A percentile compares a stretch with the other conserved stretches of the same genome.
Conservation (phyloP, 2,329 filamentous ascomycete genomes). For the Aspergillus jensenii region DNA sequence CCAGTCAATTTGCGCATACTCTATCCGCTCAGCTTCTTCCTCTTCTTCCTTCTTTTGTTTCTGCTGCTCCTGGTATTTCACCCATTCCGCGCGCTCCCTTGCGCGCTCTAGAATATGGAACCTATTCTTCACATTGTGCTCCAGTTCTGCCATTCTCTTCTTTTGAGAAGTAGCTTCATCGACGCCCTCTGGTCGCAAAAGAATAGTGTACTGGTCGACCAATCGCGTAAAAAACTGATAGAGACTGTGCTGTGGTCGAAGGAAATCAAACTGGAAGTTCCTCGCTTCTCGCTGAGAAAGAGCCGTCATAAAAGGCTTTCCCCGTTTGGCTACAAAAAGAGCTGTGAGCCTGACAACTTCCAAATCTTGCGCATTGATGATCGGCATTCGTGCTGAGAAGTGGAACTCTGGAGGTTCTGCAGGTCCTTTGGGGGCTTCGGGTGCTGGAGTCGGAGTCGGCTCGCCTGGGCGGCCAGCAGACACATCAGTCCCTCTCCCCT, state of each 20-base stretch:
- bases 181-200: conserved; percentile 68
- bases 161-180: conserved; percentile 71
- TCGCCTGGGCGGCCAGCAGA: conserved; percentile 73
- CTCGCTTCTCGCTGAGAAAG: conserved; percentile 83
- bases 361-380: conserved; percentile 92
- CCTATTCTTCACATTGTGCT: conserved; percentile 74
- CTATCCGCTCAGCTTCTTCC: conserved; percentile 74
- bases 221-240: conserved; percentile 93
- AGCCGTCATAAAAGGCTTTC: conserved; percentile 85
- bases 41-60: conserved; percentile 87
- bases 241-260: conserved; percentile 91
- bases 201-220: conserved; percentile 87
- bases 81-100: conserved; percentile 82
- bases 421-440: conserved; percentile 74
- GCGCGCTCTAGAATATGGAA: conserved; percentile 78
- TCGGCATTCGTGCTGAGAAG: conserved; percentile 95
- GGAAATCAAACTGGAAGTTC: conserved; percentile 95
- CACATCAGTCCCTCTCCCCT: conserved; percentile 76
- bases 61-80: conserved; percentile 79
- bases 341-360: conserved; percentile 74
- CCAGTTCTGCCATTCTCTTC: conserved; percentile 69
- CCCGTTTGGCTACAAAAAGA: conserved; percentile 88
- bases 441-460: conserved; percentile 51
- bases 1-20: conserved; percentile 91
- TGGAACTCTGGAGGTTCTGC: conserved; percentile 82